These are phyloP conservation scores for Pythium apleroticum DNA, from an alignment of 352 stramenopile genomes.

Conservation along the genomic window DNA sequence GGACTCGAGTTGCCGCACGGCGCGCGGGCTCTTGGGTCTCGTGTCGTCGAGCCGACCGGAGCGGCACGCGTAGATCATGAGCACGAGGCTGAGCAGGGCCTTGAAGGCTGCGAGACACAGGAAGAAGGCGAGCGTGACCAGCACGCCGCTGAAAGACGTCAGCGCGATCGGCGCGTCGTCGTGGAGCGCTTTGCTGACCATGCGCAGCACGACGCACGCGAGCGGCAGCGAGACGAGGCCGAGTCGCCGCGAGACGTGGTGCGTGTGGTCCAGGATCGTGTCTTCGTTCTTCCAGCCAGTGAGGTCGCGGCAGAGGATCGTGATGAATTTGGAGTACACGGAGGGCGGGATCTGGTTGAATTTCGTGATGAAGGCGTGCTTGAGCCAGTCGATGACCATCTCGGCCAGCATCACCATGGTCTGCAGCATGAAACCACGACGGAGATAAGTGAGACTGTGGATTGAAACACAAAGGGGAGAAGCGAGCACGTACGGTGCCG, in stretches of 20 bases:
- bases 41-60: conserved; percentile 67
- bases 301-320: conserved; percentile 93
- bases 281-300: conserved; percentile 92
- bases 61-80: conserved; percentile 78
- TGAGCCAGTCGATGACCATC: conserved; percentile 98
- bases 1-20: conserved; percentile 55
- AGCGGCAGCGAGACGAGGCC: conserved; percentile 94
- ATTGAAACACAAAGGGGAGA: neutral
- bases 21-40: conserved; percentile 61
- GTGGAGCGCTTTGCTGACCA: conserved; percentile 64
- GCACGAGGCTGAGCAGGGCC: conserved; percentile 63
- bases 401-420: conserved; percentile 92
- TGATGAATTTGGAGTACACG: conserved; percentile 95
- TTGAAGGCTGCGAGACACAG: conserved; percentile 79
- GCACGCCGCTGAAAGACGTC: conserved; percentile 36
- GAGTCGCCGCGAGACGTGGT: conserved; percentile 92
- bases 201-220: conserved; percentile 91
- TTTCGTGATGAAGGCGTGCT: conserved; percentile 99
- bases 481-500: conserved; percentile 54
- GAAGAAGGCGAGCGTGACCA: conserved; percentile 65
- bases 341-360: conserved; percentile 96
- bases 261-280: conserved; percentile 92
- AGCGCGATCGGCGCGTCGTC: conserved; percentile 43
- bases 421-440: conserved; percentile 21
- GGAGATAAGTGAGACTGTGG: neutral